These are phyloP conservation scores for Phytophthora pinifolia DNA, from an alignment of 352 stramenopile species.

Conservation along the genomic window DNA sequence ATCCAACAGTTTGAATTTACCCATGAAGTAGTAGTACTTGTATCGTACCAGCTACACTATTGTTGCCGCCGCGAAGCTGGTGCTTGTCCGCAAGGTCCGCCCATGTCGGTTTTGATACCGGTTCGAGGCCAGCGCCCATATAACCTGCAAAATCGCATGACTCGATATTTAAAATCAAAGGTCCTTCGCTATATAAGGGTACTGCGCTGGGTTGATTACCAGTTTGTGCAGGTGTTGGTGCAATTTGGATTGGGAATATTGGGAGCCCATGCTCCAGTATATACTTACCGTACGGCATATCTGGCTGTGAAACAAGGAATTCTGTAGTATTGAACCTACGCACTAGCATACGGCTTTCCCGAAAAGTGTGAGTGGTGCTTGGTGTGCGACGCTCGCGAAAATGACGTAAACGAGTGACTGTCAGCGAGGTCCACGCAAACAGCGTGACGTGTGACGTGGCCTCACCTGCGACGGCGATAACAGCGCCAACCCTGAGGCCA, in stretches of 20 bases:
- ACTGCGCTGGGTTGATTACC: no score
- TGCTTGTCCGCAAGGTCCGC: not conserved
- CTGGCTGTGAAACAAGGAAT: not conserved
- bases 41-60: no score
- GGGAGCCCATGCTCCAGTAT: not conserved
- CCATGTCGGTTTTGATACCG: no score
- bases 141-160: not conserved
- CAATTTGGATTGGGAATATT: slow-evolving; percentile 6
- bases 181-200: slow-evolving; percentile 8
- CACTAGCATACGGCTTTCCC: not conserved
- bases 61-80: no score
- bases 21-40: no score
- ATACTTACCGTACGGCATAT: not conserved
- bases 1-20: not conserved
- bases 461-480: not conserved
- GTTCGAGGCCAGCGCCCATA: not conserved
- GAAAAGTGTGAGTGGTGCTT: slow-evolving; percentile 21
- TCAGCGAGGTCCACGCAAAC: slow-evolving; percentile 12
- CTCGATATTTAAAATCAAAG: not conserved
- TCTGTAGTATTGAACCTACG: not conserved
- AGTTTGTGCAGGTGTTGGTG: slow-evolving; percentile 4
- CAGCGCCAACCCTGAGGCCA: not conserved
- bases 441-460: slow-evolving; percentile 3
- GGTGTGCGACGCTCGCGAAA: no score
- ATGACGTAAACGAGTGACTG: slow-evolving; percentile 29